phyloP scores from a whole-genome alignment of 148 eudicot species.

The Spergularia bocconei region DNA sequence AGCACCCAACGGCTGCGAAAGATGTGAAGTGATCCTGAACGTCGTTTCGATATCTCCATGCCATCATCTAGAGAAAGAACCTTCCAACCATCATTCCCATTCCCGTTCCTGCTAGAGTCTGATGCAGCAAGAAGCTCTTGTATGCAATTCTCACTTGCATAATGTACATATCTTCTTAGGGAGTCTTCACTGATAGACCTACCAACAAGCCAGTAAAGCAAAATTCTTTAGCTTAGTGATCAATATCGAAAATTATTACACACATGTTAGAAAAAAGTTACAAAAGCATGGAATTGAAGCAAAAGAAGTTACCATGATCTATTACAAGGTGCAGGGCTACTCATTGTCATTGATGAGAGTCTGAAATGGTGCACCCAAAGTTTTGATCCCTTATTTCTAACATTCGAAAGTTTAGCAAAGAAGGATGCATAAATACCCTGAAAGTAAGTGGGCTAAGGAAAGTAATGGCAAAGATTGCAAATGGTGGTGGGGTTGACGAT shows the following conservation, averaged over 20 bases:
- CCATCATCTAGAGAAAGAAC: conserved; percentile 54
- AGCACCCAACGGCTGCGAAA: conserved; percentile 78
- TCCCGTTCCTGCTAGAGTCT: conserved; percentile 43
- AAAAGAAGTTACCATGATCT: conserved; percentile 38
- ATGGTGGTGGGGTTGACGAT: conserved; percentile 30
- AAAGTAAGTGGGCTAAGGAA: conserved; percentile 12
- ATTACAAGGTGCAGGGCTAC: conserved; percentile 50
- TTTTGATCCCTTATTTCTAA: conserved; percentile 4
- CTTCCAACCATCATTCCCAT: conserved; percentile 66
- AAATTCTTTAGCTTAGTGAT: background rate
- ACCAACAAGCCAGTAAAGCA: background rate
- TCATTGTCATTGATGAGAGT: conserved; percentile 27
- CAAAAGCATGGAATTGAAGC: background rate
- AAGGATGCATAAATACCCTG: conserved; percentile 28
- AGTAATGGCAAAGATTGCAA: background rate
- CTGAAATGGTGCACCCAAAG: conserved; percentile 1
- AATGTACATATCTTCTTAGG: conserved; percentile 67
- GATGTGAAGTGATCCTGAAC: conserved; percentile 75
- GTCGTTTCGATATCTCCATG: conserved; percentile 73
- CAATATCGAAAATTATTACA: background rate
- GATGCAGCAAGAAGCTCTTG: conserved; percentile 82
- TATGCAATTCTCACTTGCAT: conserved; percentile 86
- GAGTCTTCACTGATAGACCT: conserved; percentile 95
- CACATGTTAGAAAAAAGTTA: background rate
- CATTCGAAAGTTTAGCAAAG: conserved; percentile 5